These are phyloP conservation scores for Lodderomyces parapsilosis DNA, from an alignment of 1,139 yeast genomes.

Conservation along the genomic window DNA sequence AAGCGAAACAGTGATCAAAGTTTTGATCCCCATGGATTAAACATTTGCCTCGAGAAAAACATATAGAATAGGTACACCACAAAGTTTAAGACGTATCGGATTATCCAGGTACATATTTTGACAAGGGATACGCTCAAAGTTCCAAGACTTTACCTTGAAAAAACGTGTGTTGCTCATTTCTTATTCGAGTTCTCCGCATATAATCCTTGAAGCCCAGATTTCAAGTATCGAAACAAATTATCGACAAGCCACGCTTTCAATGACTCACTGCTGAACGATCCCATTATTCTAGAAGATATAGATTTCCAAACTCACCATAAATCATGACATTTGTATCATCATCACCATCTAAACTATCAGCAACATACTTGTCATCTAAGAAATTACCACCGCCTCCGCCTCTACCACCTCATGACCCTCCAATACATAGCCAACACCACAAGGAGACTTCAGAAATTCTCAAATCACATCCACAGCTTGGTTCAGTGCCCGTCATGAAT, in stretches of 20 bases:
- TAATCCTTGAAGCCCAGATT: background rate
- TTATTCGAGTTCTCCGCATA: background rate
- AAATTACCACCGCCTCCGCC: conserved; percentile 5
- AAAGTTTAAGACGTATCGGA: too few species aligned
- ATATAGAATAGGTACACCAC: too few species aligned
- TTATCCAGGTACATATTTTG: too few species aligned
- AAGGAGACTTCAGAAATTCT: background rate
- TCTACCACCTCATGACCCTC: conserved; percentile 2
- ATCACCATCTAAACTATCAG: background rate
- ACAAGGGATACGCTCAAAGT: too few species aligned
- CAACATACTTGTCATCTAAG: conserved; percentile 1
- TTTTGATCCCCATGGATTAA: background rate
- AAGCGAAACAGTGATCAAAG: background rate
- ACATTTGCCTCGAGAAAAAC: too few species aligned
- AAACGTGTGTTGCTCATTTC: background rate
- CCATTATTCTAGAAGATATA: background rate
- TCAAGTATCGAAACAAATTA: background rate
- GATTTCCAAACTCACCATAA: background rate
- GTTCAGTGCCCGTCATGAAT: background rate
- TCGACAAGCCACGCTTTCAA: background rate
- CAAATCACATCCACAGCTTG: background rate
- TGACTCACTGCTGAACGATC: background rate
- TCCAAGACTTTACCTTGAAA: too few species aligned
- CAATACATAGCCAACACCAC: conserved; percentile 1
- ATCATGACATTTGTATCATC: background rate